Conservation (phyloP, 2,329 filamentous ascomycete genomes). For the Purpureocillium lavendulum region DNA sequence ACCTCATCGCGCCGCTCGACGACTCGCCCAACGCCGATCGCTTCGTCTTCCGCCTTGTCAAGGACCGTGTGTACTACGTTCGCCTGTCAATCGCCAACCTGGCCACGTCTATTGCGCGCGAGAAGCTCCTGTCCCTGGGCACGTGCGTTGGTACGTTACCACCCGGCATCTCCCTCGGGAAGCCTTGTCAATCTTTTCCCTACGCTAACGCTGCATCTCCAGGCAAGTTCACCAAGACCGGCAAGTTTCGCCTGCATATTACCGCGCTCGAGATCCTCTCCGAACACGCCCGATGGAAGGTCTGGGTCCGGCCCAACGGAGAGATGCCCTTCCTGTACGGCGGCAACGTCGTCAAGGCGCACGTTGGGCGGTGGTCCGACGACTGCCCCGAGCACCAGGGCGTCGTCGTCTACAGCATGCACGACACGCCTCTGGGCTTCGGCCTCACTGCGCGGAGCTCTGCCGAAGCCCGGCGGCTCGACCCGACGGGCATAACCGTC, state of each 20-base stretch:
- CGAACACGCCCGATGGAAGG: constrained; percentile 88
- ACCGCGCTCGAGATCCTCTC: constrained; percentile 82
- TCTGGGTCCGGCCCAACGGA: constrained; percentile 94
- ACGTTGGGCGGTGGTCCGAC: constrained; percentile 75
- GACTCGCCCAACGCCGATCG: constrained; percentile 62
- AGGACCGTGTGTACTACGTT: constrained; percentile 85
- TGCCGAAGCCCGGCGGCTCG: constrained; percentile 71
- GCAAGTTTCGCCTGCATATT: constrained; percentile 91
- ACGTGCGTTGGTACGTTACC: constrained; percentile 62
- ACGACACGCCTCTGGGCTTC: constrained; percentile 89
- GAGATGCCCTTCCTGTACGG: constrained; percentile 98
- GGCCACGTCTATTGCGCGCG: constrained; percentile 75
- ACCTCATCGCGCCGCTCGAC: constrained; percentile 68
- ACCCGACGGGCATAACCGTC: constrained; percentile 81
- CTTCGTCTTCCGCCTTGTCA: constrained; percentile 78
- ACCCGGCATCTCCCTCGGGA: background rate
- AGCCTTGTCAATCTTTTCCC: background rate
- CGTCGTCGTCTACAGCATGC: constrained; percentile 83
- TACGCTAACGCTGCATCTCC: constrained; percentile 7
- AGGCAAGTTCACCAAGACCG: constrained; percentile 94
- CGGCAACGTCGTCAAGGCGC: constrained; percentile 67
- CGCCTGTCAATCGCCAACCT: constrained; percentile 84
- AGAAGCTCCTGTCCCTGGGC: constrained; percentile 77
- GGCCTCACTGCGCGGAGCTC: constrained; percentile 85
- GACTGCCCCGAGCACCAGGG: constrained; percentile 92